Evolutionary conservation across 2,329 filamentous ascomycete species (phyloP), one percentile per base, ranked within the genome.

Genomic region (Aspergillus sp.): DNA sequence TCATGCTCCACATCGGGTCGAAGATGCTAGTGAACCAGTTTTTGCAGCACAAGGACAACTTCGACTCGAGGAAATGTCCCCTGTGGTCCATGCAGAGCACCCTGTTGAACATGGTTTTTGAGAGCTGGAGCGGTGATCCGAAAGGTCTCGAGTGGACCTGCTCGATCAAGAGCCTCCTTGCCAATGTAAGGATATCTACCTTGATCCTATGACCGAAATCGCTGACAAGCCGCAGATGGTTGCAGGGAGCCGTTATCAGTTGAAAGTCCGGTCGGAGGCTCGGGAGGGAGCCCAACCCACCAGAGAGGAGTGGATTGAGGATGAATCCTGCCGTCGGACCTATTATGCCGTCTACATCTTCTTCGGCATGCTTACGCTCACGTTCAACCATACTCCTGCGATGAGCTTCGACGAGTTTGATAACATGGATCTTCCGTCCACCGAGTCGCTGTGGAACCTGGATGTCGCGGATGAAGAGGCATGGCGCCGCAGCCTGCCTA

Each of bases 341-440:
- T 98, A 96, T 66, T 98, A 93, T 52, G 89, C 91, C 1, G 91
- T 96, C 39, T 98, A 96, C 68, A 94, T 96, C 61, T 96, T 96
- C 74, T 96, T 96, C 54, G 91, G 91, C 35, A 73, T 96, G 51
- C 66, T 96, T 48, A 96, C 91, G 1, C 63, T 98, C 61, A 93
- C 89, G 0, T 98, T 93, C 72, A 96, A 96, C 58, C 91, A 96
- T 63, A 96, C 89, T 1, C 91, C 91, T 8, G 89, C 88, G 19
- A 95, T 98, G 67, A 88, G 85, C 63, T 95, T 95, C 70, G 94
- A 95, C 58, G 91, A 96, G 60, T 94, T 98, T 44, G 91, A 96
- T 55, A 84, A 88, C 35, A 65, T 96, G 30, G 82, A 91, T 57
- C 72, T 98, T 34, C 91, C 91, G 1, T 94, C 89, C 1, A 93